Evolutionary conservation across 2,329 filamentous ascomycete species (phyloP).

Genomic region (Colletotrichum sp.): DNA sequence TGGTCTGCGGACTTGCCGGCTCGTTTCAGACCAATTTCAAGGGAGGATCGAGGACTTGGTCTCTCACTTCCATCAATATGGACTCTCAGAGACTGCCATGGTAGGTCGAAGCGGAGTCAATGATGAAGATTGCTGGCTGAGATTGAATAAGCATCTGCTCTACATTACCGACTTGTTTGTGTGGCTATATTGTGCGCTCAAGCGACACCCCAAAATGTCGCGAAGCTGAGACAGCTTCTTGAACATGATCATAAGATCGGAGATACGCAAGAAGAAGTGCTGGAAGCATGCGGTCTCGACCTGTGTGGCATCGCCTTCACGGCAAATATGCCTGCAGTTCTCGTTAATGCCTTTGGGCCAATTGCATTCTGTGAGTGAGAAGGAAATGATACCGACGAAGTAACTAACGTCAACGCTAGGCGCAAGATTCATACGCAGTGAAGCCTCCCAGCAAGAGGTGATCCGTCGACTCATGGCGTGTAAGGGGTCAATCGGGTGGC

Average conservation of each 20-base stretch:
- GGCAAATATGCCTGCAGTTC: slow-evolving; percentile 42
- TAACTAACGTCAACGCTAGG: slow-evolving; percentile 21
- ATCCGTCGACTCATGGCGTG: slow-evolving; percentile 35
- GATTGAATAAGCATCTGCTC: slow-evolving; percentile 37
- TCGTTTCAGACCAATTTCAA: slow-evolving; percentile 35
- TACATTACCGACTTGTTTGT: slow-evolving; percentile 47
- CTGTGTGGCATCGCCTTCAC: slow-evolving; percentile 51
- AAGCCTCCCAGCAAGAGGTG: slow-evolving; percentile 34
- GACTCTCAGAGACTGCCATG: slow-evolving; percentile 46
- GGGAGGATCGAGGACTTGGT: slow-evolving; percentile 2
- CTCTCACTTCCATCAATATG: slow-evolving; percentile 40
- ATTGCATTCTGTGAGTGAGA: slow-evolving; percentile 46
- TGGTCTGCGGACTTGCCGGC: slow-evolving; percentile 38
- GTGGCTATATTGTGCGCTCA: slow-evolving; percentile 33
- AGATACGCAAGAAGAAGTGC: slow-evolving; percentile 24
- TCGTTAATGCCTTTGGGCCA: slow-evolving; percentile 54
- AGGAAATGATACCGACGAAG: too few relatives aligned
- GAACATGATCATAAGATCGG: background rate
- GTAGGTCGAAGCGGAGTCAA: slow-evolving; percentile 27
- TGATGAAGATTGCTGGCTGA: background rate
- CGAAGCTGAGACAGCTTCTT: background rate
- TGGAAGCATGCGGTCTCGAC: slow-evolving; percentile 38
- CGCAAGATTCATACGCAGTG: slow-evolving; percentile 31
- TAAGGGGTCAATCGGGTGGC: slow-evolving; percentile 41
- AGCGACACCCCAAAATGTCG: slow-evolving; percentile 15